Percentiles rank a stretch among this genome's conserved stretches.
Conservation (phyloP, 108 stramenopile genomes). For the Fragilariopsis cylindrus region DNA sequence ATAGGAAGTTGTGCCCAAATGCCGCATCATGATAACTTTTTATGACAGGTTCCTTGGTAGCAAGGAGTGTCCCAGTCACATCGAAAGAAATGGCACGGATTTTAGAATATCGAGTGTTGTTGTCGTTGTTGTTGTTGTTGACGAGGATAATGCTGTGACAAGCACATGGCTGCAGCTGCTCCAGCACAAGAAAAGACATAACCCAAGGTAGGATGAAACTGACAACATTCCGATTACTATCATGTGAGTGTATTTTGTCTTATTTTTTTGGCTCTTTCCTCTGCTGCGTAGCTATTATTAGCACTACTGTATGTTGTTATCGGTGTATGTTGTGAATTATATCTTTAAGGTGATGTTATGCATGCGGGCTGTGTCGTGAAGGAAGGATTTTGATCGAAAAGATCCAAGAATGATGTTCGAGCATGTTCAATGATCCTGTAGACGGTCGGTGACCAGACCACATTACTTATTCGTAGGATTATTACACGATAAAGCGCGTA, state of each 20-base stretch:
- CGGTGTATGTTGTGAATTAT: too few relatives aligned
- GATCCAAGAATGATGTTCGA: too few relatives aligned
- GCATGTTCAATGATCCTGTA: too few relatives aligned
- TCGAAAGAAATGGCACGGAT: conserved; percentile 22
- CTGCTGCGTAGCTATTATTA: too few relatives aligned
- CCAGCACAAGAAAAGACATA: background rate
- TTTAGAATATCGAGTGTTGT: background rate
- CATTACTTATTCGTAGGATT: too few relatives aligned
- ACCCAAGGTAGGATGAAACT: background rate
- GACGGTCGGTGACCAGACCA: too few relatives aligned
- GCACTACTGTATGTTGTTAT: too few relatives aligned
- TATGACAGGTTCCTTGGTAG: conserved; percentile 7
- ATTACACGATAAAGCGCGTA: too few relatives aligned
- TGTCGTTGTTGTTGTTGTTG: background rate
- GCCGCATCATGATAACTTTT: conserved; percentile 14
- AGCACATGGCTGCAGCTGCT: background rate
- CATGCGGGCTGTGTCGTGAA: too few relatives aligned
- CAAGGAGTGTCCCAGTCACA: conserved; percentile 19
- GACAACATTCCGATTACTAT: background rate
- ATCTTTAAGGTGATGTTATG: too few relatives aligned
- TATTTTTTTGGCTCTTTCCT: too few relatives aligned
- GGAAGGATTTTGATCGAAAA: too few relatives aligned
- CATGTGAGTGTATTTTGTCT: background rate
- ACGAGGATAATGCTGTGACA: background rate
- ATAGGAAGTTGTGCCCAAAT: conserved; percentile 19